Base-by-base conservation (phyloP, 768 basidiomycete species). In the Grammothele lineata region DNA sequence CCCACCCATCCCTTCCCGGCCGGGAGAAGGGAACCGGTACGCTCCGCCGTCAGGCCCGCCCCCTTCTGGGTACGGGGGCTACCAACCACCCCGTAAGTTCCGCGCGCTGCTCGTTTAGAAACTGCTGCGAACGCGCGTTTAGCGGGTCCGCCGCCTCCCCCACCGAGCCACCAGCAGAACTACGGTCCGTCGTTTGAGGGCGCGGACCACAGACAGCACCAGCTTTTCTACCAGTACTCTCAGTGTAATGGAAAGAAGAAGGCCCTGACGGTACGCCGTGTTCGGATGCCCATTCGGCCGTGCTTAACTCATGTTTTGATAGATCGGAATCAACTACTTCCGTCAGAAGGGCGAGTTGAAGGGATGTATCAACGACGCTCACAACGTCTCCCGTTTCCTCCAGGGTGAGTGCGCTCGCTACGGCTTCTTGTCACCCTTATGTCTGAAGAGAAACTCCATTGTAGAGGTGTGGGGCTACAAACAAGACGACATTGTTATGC, bases 301-400 rank as follows among this genome's bases (percentile, higher is more conserved):
- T n/a, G 30, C 30, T 9, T 32, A 32, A 32, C n/a, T 21, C n/a
- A n/a, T 48, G 27, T 37, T 9, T 38, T 1, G 21, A 38, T 38
- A 75, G 75, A 78, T 81, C 57, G 78, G 79, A 0, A 77, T 80
- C 59, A 73, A 73, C 60, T 81, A 81, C 59, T 54, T 67, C 23
- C 72, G 78, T 0, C 64, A 71, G 12, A 55, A 58, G 14, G 64
- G 58, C 11, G 73, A 70, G 43, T 61, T 81, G 18, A 60, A 62
- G 21, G 80, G 80, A 3, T 83, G 81, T 55, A 78, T 80, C 61
- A 82, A 81, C 55, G 81, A 83, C 50, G 80, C 75, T 0, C 60
- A 63, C 26, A 83, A 81, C 57, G 66, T 81, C 19, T 57, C 70
- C 43, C 61, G 67, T 14, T 81, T 81, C 69, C 54, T 78, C 27